Conservation (phyloP, 164 flowering plant species). For the Tetrastigma voinierianum region DNA sequence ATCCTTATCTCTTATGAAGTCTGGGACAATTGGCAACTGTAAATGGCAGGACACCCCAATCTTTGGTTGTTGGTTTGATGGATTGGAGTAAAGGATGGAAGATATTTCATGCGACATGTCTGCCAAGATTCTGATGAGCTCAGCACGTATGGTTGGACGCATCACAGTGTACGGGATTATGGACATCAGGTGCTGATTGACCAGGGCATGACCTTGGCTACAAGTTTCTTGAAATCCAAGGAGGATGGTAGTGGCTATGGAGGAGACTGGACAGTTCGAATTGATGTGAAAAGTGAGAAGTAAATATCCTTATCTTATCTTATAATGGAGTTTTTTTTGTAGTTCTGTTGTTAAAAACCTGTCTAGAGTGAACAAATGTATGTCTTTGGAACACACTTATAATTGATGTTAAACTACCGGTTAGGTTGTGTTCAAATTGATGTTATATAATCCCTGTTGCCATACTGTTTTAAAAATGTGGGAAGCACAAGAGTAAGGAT, state of each 20-base stretch:
- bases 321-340: neutral
- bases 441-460: neutral
- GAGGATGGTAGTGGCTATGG: constrained; percentile 79
- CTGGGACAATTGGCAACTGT: constrained; percentile 5
- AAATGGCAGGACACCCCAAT: constrained; percentile 75
- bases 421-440: neutral
- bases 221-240: constrained; percentile 78
- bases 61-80: constrained; percentile 92
- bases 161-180: constrained; percentile 92
- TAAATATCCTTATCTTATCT: constrained; percentile 23
- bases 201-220: constrained; percentile 55
- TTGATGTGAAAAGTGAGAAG: constrained; percentile 53
- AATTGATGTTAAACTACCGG: too few relatives aligned
- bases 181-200: constrained; percentile 82
- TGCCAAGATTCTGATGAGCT: constrained; percentile 88
- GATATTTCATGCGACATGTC: constrained; percentile 73
- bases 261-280: constrained; percentile 94
- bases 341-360: neutral
- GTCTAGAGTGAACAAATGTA: neutral
- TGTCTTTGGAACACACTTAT: neutral
- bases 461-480: neutral
- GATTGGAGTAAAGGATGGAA: constrained; percentile 87
- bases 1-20: neutral
- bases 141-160: constrained; percentile 79
- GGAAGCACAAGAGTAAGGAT: neutral